Percentiles rank a stretch among this genome's conserved stretches.
Conservation (phyloP, 768 basidiomycete genomes). For the Panaeolus papilionaceus region DNA sequence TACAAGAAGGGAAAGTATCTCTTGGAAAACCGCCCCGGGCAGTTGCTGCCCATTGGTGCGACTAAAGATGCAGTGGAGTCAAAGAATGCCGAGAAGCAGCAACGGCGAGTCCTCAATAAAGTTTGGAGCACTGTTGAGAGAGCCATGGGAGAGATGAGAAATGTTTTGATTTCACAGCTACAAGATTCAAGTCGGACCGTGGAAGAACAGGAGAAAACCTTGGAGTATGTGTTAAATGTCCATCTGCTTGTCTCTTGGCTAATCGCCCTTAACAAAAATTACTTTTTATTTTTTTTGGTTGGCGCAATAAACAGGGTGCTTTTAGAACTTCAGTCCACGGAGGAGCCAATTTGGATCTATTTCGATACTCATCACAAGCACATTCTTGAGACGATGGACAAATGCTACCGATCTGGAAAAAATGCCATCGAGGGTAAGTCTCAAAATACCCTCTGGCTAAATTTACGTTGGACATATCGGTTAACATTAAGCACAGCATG, state of each 20-base stretch:
- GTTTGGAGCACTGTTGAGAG: conserved; percentile 96
- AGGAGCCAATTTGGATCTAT: conserved; percentile 95
- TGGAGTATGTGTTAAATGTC: conserved; percentile 64
- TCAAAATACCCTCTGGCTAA: conserved; percentile 5
- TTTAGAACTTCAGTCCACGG: conserved; percentile 82
- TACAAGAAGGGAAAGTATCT: conserved; percentile 97
- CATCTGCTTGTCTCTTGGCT: conserved; percentile 5
- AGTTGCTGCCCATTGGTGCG: conserved; percentile 74
- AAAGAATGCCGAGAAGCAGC: conserved; percentile 69
- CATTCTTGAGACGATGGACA: conserved; percentile 80
- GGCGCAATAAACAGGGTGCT: conserved; percentile 64
- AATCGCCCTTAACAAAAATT: neutral
- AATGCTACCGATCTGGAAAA: conserved; percentile 58
- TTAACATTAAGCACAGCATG: conserved; percentile 43
- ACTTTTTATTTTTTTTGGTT: conserved; percentile 9
- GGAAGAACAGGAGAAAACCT: conserved; percentile 96
- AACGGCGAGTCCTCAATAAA: conserved; percentile 92
- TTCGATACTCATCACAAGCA: conserved; percentile 93
- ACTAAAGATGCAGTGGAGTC: conserved; percentile 61
- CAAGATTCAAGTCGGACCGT: conserved; percentile 80
- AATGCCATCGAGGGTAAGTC: conserved; percentile 59
- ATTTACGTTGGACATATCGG: conserved; percentile 2
- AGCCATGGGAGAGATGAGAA: conserved; percentile 92
- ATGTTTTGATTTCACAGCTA: conserved; percentile 75
- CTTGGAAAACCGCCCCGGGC: conserved; percentile 87